These are phyloP conservation scores for Cerioporus squamosus DNA, from an alignment of 1,284 basidiomycete genomes.

Conservation along the genomic window DNA sequence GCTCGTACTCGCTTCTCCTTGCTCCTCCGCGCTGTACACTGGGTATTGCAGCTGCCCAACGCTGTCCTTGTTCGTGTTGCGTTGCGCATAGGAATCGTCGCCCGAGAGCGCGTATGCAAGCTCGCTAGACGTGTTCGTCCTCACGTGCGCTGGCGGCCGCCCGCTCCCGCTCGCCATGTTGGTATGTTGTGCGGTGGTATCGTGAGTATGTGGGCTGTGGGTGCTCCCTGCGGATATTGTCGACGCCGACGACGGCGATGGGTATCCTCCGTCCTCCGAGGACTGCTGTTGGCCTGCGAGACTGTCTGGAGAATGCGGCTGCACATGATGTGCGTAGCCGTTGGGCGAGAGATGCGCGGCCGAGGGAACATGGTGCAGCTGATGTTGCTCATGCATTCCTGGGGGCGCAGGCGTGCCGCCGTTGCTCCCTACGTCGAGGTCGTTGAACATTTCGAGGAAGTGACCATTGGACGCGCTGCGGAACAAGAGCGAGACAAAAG, in stretches of 20 bases:
- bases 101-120: conserved; percentile 27
- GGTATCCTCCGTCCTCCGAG: conserved; percentile 21
- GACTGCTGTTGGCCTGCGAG: background rate
- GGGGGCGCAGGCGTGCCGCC: conserved; percentile 20
- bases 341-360: conserved; percentile 19
- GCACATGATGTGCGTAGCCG: conserved; percentile 15
- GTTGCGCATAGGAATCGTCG: conserved; percentile 9
- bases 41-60: conserved; percentile 13
- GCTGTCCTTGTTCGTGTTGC: conserved; percentile 2
- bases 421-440: conserved; percentile 26
- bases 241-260: conserved; percentile 22
- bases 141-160: conserved; percentile 7
- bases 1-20: background rate
- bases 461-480: conserved; percentile 26
- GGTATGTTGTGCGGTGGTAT: conserved; percentile 7
- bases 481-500: background rate
- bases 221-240: conserved; percentile 24
- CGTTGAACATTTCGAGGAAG: conserved; percentile 29
- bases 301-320: conserved; percentile 12
- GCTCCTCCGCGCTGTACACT: conserved; percentile 5
- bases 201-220: conserved; percentile 16
- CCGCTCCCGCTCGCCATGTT: conserved; percentile 4
- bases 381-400: conserved; percentile 11
- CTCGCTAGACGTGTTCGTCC: conserved; percentile 26
- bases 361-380: conserved; percentile 9